These are phyloP conservation scores for Ulota crispa DNA, from an alignment of 225 moss, liverwort and hornwort genomes.

Conservation along the genomic window DNA sequence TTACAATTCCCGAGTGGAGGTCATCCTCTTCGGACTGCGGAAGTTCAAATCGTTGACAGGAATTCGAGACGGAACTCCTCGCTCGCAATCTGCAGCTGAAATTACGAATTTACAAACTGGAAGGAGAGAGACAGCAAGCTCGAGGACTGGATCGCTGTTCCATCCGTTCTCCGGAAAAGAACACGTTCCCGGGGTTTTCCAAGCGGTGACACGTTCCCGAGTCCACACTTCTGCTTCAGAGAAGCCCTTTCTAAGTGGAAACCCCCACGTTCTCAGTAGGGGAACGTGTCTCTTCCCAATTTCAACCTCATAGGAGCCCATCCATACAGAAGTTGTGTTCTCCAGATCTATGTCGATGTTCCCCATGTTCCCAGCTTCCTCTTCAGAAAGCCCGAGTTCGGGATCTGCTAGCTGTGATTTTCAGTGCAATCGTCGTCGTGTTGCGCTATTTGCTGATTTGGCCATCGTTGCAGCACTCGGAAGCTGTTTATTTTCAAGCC, in stretches of 20 bases:
- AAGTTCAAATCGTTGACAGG: neutral
- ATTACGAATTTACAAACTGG: neutral
- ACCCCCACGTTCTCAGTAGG: too few species aligned
- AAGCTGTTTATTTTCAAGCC: too few species aligned
- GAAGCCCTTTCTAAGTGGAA: too few species aligned
- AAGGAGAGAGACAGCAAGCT: neutral
- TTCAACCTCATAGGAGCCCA: neutral
- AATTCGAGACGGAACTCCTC: neutral
- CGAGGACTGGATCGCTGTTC: neutral
- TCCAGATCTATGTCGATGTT: too few species aligned
- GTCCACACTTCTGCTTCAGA: too few species aligned
- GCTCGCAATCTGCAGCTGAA: slow-evolving; percentile 1
- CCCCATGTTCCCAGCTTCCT: neutral
- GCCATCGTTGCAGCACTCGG: too few species aligned
- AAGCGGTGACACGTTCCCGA: too few species aligned
- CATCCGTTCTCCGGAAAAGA: neutral
- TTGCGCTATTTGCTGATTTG: neutral
- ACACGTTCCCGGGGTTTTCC: neutral
- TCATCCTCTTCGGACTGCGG: neutral
- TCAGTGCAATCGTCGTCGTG: neutral
- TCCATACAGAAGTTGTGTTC: too few species aligned
- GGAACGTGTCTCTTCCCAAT: neutral
- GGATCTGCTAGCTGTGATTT: neutral
- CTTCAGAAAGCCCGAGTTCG: neutral
- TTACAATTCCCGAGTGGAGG: neutral